phyloP scores from a whole-genome alignment of 148 eudicot species.

The Rhododendron williamsianum region DNA sequence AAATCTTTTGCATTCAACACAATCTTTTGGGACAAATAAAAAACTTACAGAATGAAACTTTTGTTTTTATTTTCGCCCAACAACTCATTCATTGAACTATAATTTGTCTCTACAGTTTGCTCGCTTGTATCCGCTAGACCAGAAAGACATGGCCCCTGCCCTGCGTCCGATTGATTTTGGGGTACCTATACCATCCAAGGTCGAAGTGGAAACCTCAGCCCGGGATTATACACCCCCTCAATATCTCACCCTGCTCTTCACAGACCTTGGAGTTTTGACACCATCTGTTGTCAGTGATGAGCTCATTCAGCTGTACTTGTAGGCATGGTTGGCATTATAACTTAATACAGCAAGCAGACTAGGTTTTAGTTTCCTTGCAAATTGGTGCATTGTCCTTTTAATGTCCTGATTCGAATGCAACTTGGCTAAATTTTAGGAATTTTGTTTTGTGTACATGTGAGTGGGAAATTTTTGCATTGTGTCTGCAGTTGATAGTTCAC shows the following conservation, averaged over 20 bases:
- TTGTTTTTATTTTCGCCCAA: background rate
- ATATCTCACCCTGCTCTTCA: slow-evolving; percentile 83
- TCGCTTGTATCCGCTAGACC: slow-evolving; percentile 92
- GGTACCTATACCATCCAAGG: slow-evolving; percentile 90
- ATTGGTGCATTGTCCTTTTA: background rate
- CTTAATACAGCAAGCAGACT: background rate
- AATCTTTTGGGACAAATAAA: background rate
- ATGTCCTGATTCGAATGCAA: background rate
- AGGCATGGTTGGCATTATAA: slow-evolving; percentile 11
- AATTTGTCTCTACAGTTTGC: slow-evolving; percentile 64
- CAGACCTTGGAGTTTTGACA: slow-evolving; percentile 85
- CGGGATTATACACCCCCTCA: slow-evolving; percentile 97
- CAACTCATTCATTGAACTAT: background rate
- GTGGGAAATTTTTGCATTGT: background rate
- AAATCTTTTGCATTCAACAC: background rate
- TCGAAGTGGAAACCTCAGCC: slow-evolving; percentile 91
- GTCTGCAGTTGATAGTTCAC: background rate
- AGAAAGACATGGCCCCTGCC: slow-evolving; percentile 96
- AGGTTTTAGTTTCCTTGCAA: background rate
- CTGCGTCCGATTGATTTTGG: slow-evolving; percentile 94
- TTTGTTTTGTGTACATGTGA: background rate
- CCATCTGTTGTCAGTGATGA: slow-evolving; percentile 97
- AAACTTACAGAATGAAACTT: background rate
- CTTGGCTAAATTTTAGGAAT: slow-evolving; percentile 7
- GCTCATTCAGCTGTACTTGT: slow-evolving; percentile 87